Conservation (phyloP, 768 basidiomycete species). For the Kondoa malvinella region DNA sequence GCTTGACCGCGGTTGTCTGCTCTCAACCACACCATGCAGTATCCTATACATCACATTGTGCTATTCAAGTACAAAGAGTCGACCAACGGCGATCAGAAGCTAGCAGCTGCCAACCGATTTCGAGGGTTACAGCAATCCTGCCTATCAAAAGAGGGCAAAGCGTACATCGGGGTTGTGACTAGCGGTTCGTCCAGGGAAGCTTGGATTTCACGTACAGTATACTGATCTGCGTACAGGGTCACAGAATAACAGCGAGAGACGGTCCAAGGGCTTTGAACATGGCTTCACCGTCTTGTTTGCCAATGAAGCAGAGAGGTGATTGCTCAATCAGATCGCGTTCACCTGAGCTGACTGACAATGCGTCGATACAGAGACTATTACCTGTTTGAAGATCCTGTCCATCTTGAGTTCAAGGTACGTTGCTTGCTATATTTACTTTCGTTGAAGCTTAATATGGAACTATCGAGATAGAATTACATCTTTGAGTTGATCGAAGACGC, state of each 20-base stretch:
- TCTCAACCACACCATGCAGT: not conserved
- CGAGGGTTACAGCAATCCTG: not conserved
- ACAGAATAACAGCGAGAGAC: not conserved
- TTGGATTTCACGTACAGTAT: not conserved
- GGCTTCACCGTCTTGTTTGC: conserved; percentile 1
- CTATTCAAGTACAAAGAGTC: conserved; percentile 3
- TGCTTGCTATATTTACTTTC: not conserved
- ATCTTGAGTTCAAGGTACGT: not conserved
- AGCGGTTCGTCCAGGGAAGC: not conserved
- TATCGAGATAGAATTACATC: not conserved
- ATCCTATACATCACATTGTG: not conserved
- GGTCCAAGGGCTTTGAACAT: not conserved
- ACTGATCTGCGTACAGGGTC: not conserved
- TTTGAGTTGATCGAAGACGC: not conserved
- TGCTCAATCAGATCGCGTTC: not conserved
- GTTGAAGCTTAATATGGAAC: not conserved
- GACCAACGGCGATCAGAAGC: not conserved
- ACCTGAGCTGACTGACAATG: not conserved
- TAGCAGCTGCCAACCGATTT: not conserved
- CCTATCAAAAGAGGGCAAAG: not conserved
- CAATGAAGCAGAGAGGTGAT: not conserved
- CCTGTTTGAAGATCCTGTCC: not conserved
- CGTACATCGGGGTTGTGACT: not conserved
- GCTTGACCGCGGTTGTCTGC: not conserved
- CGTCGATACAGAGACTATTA: not conserved